A percentile compares a stretch with the other conserved stretches of the same genome.
Evolutionary conservation across 225 moss, liverwort and hornwort genomes (phyloP).

Genomic region (Thuidium tamariscinum): DNA sequence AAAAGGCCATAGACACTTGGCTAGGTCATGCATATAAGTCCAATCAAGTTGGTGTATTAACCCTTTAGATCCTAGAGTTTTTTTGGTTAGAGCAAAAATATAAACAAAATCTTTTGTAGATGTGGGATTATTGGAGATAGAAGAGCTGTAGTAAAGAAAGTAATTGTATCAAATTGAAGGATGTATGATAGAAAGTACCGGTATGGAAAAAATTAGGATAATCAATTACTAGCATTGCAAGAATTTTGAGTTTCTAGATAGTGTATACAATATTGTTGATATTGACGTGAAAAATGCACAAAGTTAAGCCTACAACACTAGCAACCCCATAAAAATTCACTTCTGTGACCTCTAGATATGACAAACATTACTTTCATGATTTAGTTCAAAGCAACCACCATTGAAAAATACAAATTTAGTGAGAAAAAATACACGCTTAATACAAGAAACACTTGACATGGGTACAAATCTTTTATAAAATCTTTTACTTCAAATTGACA

Average conservation of each 20-base stretch:
- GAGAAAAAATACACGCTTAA: not conserved
- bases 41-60: not conserved
- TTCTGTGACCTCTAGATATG: rapidly evolving
- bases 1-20: not conserved
- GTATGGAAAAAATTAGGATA: not conserved
- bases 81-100: rapidly evolving
- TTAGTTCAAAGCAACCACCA: not conserved
- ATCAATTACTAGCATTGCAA: not conserved
- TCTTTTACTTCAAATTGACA: not conserved
- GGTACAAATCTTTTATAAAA: not conserved
- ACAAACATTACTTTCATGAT: not conserved
- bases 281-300: not conserved
- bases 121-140: not conserved
- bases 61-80: rapidly evolving
- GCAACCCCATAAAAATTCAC: not conserved
- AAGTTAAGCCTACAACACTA: not conserved
- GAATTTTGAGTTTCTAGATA: not conserved
- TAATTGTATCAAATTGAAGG: rapidly evolving
- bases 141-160: rapidly evolving
- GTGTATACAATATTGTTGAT: rapidly evolving
- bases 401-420: not conserved
- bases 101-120: not conserved
- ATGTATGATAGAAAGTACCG: rapidly evolving
- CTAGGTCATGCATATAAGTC: not conserved
- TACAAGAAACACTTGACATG: rapidly evolving